Conservation (phyloP, 805 yeast species). For the Candida ovalis region DNA sequence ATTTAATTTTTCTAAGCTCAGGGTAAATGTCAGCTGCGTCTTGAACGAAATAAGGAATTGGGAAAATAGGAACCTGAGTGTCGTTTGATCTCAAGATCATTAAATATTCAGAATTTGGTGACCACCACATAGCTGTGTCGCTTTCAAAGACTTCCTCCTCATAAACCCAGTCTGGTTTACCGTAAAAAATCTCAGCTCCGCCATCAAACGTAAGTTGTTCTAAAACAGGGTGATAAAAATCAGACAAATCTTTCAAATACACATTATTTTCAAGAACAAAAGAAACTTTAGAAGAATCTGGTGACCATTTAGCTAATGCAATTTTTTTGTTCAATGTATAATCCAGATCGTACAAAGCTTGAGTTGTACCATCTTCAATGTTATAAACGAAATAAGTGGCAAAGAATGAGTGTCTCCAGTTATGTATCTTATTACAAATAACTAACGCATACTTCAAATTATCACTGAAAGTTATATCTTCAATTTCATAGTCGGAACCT, state of each 20-base stretch:
- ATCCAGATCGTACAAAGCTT: slow-evolving; percentile 21
- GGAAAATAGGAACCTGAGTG: slow-evolving; percentile 64
- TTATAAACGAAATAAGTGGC: slow-evolving; percentile 63
- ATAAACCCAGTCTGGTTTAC: slow-evolving; percentile 92
- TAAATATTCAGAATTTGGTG: slow-evolving; percentile 63
- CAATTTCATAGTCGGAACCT: slow-evolving; percentile 42
- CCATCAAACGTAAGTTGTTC: slow-evolving; percentile 68
- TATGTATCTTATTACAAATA: slow-evolving; percentile 56
- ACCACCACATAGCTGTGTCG: slow-evolving; percentile 83
- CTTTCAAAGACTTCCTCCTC: slow-evolving; percentile 82
- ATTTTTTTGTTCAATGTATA: slow-evolving; percentile 25
- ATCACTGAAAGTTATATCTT: slow-evolving; percentile 60
- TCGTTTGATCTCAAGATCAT: slow-evolving; percentile 70
- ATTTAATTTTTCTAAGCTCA: slow-evolving; percentile 55
- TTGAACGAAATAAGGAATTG: slow-evolving; percentile 73
- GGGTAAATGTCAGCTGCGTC: slow-evolving; percentile 49
- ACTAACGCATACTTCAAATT: slow-evolving; percentile 56
- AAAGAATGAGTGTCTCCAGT: slow-evolving; percentile 71
- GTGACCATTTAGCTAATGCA: slow-evolving; percentile 66
- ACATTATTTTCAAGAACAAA: slow-evolving; percentile 68
- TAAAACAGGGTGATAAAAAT: slow-evolving; percentile 22
- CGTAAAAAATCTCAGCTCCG: slow-evolving; percentile 67
- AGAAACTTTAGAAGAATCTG: slow-evolving; percentile 61
- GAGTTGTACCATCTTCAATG: slow-evolving; percentile 29
- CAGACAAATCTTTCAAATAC: slow-evolving; percentile 43